phyloP scores from a whole-genome alignment of 768 basidiomycete species.

The Gyrodon lividus region DNA sequence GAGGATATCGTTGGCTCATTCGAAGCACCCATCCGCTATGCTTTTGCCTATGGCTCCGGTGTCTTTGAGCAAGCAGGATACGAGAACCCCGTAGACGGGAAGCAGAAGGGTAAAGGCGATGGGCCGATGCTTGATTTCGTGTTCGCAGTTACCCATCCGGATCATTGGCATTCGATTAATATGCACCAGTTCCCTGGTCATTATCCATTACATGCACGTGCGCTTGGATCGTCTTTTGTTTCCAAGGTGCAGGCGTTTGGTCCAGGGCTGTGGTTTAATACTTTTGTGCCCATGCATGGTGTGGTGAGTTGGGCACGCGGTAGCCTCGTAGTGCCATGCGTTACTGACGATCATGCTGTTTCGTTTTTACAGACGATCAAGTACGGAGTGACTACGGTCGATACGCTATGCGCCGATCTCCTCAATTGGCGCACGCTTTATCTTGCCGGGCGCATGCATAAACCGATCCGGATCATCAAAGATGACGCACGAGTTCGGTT shows the following conservation, averaged over 20 bases:
- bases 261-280: constrained; percentile 96
- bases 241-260: constrained; percentile 67
- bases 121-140: constrained; percentile 94
- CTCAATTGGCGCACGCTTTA: constrained; percentile 93
- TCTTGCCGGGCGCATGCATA: constrained; percentile 95
- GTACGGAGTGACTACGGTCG: constrained; percentile 93
- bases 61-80: constrained; percentile 94
- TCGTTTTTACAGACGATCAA: constrained; percentile 73
- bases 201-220: constrained; percentile 87
- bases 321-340: too few relatives aligned
- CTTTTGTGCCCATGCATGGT: constrained; percentile 80
- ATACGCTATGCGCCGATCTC: constrained; percentile 85
- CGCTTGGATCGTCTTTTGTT: constrained; percentile 82
- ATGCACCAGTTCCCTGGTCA: constrained; percentile 89
- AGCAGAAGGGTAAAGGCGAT: constrained; percentile 30
- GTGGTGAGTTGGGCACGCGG: constrained; percentile 56
- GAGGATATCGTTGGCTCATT: constrained; percentile 80
- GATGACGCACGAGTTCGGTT: constrained; percentile 90
- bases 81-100: constrained; percentile 24
- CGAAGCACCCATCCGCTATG: constrained; percentile 91
- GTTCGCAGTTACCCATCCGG: constrained; percentile 91
- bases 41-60: constrained; percentile 96
- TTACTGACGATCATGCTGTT: background rate
- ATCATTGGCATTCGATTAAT: constrained; percentile 94
- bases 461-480: constrained; percentile 90